Conservation (phyloP, 108 stramenopile species). For the Skeletonema menzelii region DNA sequence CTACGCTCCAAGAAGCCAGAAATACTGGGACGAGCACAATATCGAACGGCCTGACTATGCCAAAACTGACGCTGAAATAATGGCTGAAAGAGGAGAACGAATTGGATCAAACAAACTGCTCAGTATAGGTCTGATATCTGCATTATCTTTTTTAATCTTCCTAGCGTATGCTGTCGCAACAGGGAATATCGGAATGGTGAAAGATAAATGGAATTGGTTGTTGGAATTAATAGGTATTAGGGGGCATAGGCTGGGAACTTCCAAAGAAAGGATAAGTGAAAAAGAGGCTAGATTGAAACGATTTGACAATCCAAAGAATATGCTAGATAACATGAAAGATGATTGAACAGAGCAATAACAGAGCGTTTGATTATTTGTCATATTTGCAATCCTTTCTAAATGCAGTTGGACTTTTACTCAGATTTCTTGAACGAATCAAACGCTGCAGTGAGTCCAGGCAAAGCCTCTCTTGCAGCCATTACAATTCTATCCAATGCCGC, state of each 20-base stretch:
- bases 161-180: slow-evolving; percentile 5
- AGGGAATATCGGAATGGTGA: not conserved
- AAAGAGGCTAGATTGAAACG: slow-evolving; percentile 36
- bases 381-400: not conserved
- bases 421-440: slow-evolving; percentile 36
- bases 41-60: slow-evolving; percentile 75
- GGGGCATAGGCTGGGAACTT: slow-evolving; percentile 31
- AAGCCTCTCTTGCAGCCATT: slow-evolving; percentile 60
- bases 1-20: slow-evolving; percentile 62
- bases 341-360: slow-evolving; percentile 18
- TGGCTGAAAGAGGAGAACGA: slow-evolving; percentile 36
- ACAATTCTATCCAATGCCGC: slow-evolving; percentile 69
- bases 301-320: slow-evolving; percentile 33
- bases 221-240: slow-evolving; percentile 5
- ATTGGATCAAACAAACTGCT: not conserved
- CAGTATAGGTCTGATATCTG: not conserved
- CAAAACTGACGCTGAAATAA: slow-evolving; percentile 70
- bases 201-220: slow-evolving; percentile 1
- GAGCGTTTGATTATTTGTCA: slow-evolving; percentile 30
- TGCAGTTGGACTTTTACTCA: not conserved
- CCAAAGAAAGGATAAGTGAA: slow-evolving; percentile 5
- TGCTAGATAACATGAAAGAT: slow-evolving; percentile 34
- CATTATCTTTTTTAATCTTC: not conserved
- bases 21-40: slow-evolving; percentile 70
- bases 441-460: slow-evolving; percentile 70